phyloP scores from a whole-genome alignment of 495 filamentous ascomycete genomes.

The Hyaloscypha finlandica region DNA sequence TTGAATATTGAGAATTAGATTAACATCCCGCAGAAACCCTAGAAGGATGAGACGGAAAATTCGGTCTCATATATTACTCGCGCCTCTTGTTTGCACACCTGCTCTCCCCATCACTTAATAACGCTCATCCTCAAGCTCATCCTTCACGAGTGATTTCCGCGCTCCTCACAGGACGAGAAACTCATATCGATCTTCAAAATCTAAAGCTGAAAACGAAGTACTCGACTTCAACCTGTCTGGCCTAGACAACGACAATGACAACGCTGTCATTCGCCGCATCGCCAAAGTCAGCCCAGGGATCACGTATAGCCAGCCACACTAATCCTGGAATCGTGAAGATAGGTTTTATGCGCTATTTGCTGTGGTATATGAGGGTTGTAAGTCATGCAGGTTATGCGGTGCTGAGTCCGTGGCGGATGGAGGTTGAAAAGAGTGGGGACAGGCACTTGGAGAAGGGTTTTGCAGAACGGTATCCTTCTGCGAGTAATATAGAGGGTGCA shows the following conservation, averaged over 20 bases:
- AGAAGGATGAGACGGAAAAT: background rate
- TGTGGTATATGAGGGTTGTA: background rate
- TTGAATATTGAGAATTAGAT: background rate
- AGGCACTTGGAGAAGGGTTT: slow-evolving; percentile 6
- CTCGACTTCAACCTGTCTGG: slow-evolving; percentile 1
- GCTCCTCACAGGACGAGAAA: background rate
- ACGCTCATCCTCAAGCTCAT: background rate
- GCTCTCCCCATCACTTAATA: background rate
- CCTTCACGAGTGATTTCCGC: background rate
- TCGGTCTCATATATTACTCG: slow-evolving; percentile 3
- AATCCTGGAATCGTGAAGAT: slow-evolving; percentile 6
- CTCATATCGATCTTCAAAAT: background rate
- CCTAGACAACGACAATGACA: slow-evolving; percentile 3
- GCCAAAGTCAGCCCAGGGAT: background rate
- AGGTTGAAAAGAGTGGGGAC: slow-evolving; percentile 1
- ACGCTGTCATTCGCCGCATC: background rate
- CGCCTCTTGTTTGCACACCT: slow-evolving; percentile 1
- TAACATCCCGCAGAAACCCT: background rate
- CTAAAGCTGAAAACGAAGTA: background rate
- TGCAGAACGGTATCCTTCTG: background rate
- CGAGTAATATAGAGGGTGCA: background rate
- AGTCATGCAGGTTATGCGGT: background rate
- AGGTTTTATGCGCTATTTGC: background rate
- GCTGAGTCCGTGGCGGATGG: background rate
- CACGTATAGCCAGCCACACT: background rate